phyloP scores from a whole-genome alignment of 2,329 filamentous ascomycete species.

The Botrytis pseudocinerea region DNA sequence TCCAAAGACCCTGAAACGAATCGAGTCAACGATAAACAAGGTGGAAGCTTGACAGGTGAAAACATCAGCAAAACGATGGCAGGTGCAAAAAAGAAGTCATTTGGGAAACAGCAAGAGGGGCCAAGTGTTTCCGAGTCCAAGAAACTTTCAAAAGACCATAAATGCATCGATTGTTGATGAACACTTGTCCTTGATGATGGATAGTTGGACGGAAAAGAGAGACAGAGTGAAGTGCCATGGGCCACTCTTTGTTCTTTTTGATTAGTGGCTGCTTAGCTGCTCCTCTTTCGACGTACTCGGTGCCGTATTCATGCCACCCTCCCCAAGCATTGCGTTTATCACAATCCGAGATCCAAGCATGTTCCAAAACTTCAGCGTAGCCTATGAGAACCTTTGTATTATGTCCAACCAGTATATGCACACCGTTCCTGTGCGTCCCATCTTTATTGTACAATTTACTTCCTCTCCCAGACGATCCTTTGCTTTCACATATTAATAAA shows the following conservation, averaged over 20 bases:
- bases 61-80: background rate
- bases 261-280: background rate
- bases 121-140: background rate
- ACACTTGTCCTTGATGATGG: background rate
- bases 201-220: background rate
- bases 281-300: background rate
- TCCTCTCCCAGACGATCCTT: background rate
- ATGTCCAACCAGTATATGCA: background rate
- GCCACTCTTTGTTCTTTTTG: background rate
- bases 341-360: background rate
- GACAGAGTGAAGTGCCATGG: background rate
- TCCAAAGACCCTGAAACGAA: background rate
- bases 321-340: background rate
- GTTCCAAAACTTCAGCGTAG: background rate
- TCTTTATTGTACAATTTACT: background rate
- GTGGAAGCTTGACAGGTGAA: background rate
- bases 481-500: background rate
- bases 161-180: background rate
- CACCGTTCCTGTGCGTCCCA: background rate
- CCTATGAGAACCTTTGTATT: slow-evolving; percentile 1
- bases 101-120: background rate
- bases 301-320: background rate
- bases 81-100: background rate
- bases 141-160: background rate
- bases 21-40: background rate